Conservation (phyloP, 2,329 filamentous ascomycete genomes). For the Colletotrichum sublineola region DNA sequence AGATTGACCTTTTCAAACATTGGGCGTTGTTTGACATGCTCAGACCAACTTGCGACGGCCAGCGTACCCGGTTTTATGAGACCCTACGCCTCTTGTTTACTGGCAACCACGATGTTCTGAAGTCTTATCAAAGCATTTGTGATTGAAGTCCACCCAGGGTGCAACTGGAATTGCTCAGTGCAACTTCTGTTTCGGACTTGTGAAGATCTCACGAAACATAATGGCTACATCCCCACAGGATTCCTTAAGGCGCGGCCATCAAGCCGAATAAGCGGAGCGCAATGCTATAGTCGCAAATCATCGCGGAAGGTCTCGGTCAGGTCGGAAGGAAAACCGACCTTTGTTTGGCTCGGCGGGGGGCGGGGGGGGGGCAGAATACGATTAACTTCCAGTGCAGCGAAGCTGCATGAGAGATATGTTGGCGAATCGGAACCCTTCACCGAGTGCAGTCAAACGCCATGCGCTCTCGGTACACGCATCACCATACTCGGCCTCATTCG, state of each 20-base stretch:
- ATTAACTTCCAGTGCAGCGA: background rate
- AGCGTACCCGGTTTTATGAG: background rate
- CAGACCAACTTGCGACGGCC: background rate
- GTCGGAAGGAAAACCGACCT: background rate
- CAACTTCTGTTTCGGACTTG: background rate
- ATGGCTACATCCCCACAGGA: too few species aligned
- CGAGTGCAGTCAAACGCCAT: slow-evolving; percentile 9
- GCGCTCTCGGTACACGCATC: background rate
- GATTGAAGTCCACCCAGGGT: background rate
- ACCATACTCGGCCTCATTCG: background rate
- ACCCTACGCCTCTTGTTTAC: background rate
- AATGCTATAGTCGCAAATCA: background rate
- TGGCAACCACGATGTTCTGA: background rate
- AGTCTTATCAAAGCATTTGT: background rate
- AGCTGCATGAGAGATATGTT: background rate
- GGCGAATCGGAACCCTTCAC: slow-evolving; percentile 30
- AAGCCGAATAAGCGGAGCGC: background rate
- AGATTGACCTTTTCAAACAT: background rate
- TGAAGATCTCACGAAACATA: background rate
- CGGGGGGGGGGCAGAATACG: background rate
- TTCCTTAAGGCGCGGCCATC: background rate
- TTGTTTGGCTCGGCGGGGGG: background rate
- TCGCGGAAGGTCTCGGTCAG: background rate
- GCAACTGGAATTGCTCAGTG: background rate
- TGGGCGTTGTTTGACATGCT: background rate